Evolutionary conservation across 78 protist genomes (phyloP).

Genomic region (Dictyostelium brefeldianum): DNA sequence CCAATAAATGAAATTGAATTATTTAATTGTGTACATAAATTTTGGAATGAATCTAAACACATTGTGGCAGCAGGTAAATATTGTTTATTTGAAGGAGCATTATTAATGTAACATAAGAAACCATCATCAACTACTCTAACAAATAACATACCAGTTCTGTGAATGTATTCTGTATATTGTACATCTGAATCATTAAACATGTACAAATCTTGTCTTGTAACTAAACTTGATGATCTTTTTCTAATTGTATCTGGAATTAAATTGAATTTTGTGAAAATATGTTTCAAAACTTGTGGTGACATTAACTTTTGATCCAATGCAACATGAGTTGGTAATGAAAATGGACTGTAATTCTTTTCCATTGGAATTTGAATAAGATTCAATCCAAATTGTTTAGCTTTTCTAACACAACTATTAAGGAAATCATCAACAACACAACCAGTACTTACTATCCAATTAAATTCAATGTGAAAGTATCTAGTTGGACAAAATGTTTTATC

Average conservation of each 20-base stretch:
- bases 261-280: conserved; percentile 30
- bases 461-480: conserved; percentile 63
- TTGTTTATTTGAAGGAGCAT: conserved; percentile 64
- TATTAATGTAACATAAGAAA: conserved; percentile 55
- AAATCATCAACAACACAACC: conserved; percentile 87
- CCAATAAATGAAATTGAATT: not conserved
- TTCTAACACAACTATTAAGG: conserved; percentile 42
- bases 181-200: conserved; percentile 51
- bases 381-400: conserved; percentile 80
- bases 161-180: conserved; percentile 51
- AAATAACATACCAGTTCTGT: conserved; percentile 59
- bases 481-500: conserved; percentile 78
- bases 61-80: conserved; percentile 33
- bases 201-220: conserved; percentile 49
- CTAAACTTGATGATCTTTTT: conserved; percentile 42
- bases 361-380: conserved; percentile 78
- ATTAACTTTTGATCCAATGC: conserved; percentile 7
- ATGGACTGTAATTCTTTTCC: conserved; percentile 71
- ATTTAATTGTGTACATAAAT: conserved; percentile 35
- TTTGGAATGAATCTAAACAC: conserved; percentile 47
- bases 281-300: conserved; percentile 29
- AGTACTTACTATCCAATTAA: conserved; percentile 84
- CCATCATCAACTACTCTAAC: conserved; percentile 74
- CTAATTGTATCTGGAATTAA: conserved; percentile 51
- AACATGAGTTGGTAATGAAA: conserved; percentile 67